Evolutionary conservation across 169 alveolate species (phyloP), one percentile per base, ranked within the genome.

Genomic region (Plasmodium ovale): DNA sequence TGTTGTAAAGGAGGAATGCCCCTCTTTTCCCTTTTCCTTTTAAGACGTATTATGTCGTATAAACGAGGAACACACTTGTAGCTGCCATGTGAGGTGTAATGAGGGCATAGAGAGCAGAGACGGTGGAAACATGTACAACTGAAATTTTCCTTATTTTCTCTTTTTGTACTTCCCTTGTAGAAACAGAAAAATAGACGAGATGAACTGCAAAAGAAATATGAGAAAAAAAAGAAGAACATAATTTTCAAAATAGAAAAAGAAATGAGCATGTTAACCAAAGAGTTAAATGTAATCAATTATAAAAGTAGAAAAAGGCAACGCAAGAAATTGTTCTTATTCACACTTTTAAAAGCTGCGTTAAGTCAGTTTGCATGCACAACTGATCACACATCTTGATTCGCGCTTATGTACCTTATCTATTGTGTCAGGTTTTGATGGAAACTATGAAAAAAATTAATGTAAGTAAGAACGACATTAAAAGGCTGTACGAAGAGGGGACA

Each of bases 141-240:
- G n/a, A n/a, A n/a, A n/a, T n/a, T n/a, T n/a, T n/a, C n/a, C n/a
- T n/a, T n/a, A n/a, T n/a, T n/a, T n/a, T n/a, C n/a, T n/a, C n/a
- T n/a, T n/a, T 69, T 47, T 62, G 10, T 62, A 33, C 14, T 31
- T 71, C 53, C 14, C 14, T 29, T 68, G 16, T 53, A 84, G 91
- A 84, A 84, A 42, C 91, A 84, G 42, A 84, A 84, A 56, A 68
- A 29, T 16, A 68, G 91, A 47, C 51, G 91, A 60, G 65, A 84
- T 37, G 91, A 84, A 84, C 33, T 84, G 29, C 65, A 69, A 19
- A 62, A 68, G 39, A 84, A 84, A 84, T 84, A 84, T 68, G 91
- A 68, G 56, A 68, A 84, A 59, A 84, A 84, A 69, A 59, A 84
- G 21, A 69, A 68, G 42, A 84, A 23, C 16, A 67, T 84, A 33